Evolutionary conservation across 2,329 filamentous ascomycete species (phyloP).

Genomic region (Ophiostoma novo-ulmi): DNA sequence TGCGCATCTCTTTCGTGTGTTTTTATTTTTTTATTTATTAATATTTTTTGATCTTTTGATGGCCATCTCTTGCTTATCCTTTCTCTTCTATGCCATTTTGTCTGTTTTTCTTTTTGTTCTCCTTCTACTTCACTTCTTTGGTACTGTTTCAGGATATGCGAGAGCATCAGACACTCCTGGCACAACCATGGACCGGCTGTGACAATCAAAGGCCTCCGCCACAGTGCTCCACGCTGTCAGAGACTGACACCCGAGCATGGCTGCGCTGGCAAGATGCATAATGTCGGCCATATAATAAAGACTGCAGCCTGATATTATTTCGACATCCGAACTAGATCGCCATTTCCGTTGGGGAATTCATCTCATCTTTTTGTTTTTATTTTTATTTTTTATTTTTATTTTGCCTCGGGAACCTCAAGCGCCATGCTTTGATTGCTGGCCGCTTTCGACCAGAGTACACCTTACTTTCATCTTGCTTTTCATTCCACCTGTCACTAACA

Average conservation of each 20-base stretch:
- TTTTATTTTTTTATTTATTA: background rate
- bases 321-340: background rate
- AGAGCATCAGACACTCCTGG: background rate
- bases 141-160: background rate
- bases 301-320: background rate
- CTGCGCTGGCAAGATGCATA: background rate
- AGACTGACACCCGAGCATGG: background rate
- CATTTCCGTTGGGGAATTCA: background rate
- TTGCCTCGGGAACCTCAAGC: background rate
- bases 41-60: background rate
- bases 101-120: background rate
- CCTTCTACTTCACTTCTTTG: background rate
- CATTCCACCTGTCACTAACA: background rate
- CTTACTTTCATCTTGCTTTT: background rate
- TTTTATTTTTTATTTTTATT: background rate
- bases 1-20: background rate
- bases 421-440: background rate
- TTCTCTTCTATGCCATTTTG: too few relatives aligned
- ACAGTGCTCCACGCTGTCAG: background rate
- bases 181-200: constrained; percentile 8
- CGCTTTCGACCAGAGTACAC: too few relatives aligned
- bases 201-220: background rate
- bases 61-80: too few relatives aligned
- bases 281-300: background rate
- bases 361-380: background rate